These are phyloP conservation scores for Blastobotrys serpentis DNA, from an alignment of 1,139 yeast species.

Conservation along the genomic window DNA sequence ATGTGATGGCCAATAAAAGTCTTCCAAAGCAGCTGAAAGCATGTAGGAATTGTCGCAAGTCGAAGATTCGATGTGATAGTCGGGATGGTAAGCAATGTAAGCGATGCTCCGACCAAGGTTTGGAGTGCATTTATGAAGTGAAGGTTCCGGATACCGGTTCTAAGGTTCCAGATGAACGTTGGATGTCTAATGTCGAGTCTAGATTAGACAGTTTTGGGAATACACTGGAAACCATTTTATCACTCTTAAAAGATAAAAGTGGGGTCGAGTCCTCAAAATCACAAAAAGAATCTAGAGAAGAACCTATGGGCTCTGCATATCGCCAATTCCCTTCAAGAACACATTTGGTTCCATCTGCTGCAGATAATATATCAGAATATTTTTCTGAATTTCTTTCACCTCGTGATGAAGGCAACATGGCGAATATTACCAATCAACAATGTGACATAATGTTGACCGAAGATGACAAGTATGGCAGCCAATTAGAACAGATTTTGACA, in stretches of 20 bases:
- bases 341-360: neutral
- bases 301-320: too few relatives aligned
- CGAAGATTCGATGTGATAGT: slow-evolving; percentile 63
- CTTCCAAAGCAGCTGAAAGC: slow-evolving; percentile 46
- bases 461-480: neutral
- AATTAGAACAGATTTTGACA: neutral
- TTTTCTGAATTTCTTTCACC: neutral
- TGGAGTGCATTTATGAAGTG: slow-evolving; percentile 57
- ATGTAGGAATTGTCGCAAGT: slow-evolving; percentile 60
- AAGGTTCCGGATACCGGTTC: slow-evolving; percentile 47
- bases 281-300: too few relatives aligned
- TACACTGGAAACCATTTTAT: slow-evolving; percentile 42
- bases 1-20: slow-evolving; percentile 17
- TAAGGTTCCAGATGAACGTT: slow-evolving; percentile 29
- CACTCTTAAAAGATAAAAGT: slow-evolving; percentile 29
- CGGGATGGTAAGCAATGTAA: slow-evolving; percentile 51
- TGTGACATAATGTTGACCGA: too few relatives aligned
- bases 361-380: neutral
- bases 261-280: too few relatives aligned
- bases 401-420: neutral
- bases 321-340: neutral
- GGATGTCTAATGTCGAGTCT: slow-evolving; percentile 49
- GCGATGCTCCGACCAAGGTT: slow-evolving; percentile 53
- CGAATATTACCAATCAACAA: neutral
- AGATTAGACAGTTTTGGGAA: slow-evolving; percentile 49